Percentiles rank a stretch among this genome's conserved stretches.
phyloP scores from a whole-genome alignment of 352 stramenopile species.

The Pythium coloratum region DNA sequence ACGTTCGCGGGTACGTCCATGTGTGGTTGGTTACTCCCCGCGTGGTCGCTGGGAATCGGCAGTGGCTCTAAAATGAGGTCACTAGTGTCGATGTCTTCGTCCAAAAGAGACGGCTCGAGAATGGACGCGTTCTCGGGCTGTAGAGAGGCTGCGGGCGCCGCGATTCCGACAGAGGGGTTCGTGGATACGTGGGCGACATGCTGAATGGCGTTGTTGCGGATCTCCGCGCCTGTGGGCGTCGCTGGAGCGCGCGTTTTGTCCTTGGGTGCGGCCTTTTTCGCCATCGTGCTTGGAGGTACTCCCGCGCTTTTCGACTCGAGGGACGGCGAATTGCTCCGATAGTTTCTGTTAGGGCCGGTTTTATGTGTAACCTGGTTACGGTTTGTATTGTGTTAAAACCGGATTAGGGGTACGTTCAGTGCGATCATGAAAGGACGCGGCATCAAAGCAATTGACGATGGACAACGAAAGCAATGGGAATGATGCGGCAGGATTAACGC shows the following conservation, averaged over 20 bases:
- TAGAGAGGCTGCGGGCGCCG: constrained; percentile 1
- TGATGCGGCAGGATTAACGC: background rate
- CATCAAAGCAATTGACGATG: background rate
- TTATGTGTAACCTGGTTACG: constrained; percentile 1
- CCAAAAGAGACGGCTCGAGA: background rate
- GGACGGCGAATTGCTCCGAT: background rate
- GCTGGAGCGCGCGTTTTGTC: constrained; percentile 18
- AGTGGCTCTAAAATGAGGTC: background rate
- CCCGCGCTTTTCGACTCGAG: constrained; percentile 5
- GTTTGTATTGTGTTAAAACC: background rate
- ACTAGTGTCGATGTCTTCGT: background rate
- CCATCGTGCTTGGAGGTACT: constrained; percentile 14
- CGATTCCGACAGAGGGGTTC: background rate
- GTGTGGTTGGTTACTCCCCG: background rate
- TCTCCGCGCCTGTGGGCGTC: background rate
- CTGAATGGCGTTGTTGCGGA: constrained; percentile 7
- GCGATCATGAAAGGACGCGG: constrained; percentile 9
- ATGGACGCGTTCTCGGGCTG: background rate
- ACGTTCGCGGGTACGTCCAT: background rate
- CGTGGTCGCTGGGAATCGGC: background rate
- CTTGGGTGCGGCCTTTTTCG: constrained; percentile 12
- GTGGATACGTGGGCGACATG: background rate
- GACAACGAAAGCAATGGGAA: constrained; percentile 1
- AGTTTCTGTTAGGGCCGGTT: constrained; percentile 15
- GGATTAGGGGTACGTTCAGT: background rate